These are phyloP conservation scores for Globisporangium apiculatum DNA, from an alignment of 352 stramenopile genomes.

Conservation along the genomic window DNA sequence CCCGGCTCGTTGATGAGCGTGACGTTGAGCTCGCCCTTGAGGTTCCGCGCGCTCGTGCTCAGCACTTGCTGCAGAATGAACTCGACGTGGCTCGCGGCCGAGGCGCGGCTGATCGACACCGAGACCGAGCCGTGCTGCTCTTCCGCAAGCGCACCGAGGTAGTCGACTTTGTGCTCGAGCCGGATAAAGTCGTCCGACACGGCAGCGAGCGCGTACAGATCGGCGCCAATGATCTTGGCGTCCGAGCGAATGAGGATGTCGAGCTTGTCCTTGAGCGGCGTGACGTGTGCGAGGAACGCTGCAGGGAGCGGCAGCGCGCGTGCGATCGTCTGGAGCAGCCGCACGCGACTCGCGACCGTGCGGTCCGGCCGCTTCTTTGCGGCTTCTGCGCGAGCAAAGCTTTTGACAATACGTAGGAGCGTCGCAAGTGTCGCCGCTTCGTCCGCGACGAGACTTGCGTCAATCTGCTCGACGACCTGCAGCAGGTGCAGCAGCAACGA, in stretches of 20 bases:
- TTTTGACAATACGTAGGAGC: constrained; percentile 39
- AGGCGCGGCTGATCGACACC: constrained; percentile 55
- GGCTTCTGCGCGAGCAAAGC: constrained; percentile 45
- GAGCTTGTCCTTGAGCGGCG: constrained; percentile 36
- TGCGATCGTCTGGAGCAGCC: constrained; percentile 41
- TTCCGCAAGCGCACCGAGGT: constrained; percentile 51
- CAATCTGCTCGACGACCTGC: constrained; percentile 55
- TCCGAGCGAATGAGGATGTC: constrained; percentile 60
- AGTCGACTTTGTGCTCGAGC: constrained; percentile 76
- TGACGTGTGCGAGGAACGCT: constrained; percentile 27
- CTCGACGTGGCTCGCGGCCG: constrained; percentile 53
- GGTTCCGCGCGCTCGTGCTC: constrained; percentile 29
- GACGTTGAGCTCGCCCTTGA: constrained; percentile 60
- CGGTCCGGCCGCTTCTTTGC: constrained; percentile 37
- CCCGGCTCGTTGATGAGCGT: constrained; percentile 62
- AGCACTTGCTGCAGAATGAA: constrained; percentile 68
- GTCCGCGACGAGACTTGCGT: constrained; percentile 28
- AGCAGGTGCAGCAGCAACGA: constrained; percentile 55
- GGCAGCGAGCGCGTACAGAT: constrained; percentile 55
- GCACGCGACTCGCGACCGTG: constrained; percentile 32
- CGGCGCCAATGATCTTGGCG: constrained; percentile 60
- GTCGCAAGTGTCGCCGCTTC: constrained; percentile 26
- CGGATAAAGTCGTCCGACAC: constrained; percentile 27
- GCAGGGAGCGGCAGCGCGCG: constrained; percentile 30
- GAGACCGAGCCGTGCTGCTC: constrained; percentile 42